phyloP scores from a whole-genome alignment of 192 early-diverging fungal genomes.

The Backusella sp. region DNA sequence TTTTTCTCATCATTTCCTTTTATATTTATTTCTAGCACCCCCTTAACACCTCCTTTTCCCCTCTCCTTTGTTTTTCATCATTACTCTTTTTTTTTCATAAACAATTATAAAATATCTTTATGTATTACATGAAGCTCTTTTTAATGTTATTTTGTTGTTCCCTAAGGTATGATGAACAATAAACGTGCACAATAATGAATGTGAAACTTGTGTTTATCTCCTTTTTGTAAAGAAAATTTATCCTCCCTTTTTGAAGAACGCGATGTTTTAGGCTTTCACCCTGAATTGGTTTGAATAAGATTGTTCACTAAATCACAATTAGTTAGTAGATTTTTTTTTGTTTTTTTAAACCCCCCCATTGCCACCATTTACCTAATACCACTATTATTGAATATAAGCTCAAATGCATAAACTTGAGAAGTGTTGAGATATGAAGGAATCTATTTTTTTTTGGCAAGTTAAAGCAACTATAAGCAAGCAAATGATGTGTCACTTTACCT shows the following conservation, averaged over 20 bases:
- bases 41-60: neutral
- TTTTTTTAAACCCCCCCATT: neutral
- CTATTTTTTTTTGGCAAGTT: neutral
- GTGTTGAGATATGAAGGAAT: neutral
- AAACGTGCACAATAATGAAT: neutral
- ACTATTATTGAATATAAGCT: neutral
- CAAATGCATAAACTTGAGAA: neutral
- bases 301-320: neutral
- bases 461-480: neutral
- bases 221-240: neutral
- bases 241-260: neutral
- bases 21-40: neutral
- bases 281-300: conserved; percentile 3
- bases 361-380: neutral
- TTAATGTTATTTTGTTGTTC: neutral
- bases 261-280: neutral
- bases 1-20: neutral
- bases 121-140: neutral
- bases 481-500: neutral
- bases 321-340: neutral
- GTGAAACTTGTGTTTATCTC: neutral
- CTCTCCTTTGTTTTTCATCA: neutral
- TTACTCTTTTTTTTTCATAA: neutral
- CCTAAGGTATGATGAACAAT: neutral
- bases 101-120: neutral